Conservation (phyloP, 2,329 filamentous ascomycete species). For the Aulographum hederae region DNA sequence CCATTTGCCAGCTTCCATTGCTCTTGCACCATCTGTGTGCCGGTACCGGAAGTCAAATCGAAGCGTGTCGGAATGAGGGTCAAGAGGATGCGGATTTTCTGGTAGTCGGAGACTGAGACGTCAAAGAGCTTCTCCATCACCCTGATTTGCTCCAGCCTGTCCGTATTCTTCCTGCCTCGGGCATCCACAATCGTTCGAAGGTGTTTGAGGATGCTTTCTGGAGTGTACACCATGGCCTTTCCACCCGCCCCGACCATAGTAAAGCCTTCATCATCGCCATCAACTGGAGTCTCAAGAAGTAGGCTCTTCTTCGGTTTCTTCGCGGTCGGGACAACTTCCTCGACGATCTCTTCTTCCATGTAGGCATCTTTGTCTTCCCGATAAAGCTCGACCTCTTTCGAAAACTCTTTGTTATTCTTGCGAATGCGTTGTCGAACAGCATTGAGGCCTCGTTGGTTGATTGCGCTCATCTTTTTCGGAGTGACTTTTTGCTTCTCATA, state of each 20-base stretch:
- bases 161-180: constrained; percentile 97
- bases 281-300: constrained; percentile 26
- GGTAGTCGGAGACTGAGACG: constrained; percentile 80
- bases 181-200: constrained; percentile 85
- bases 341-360: constrained; percentile 71
- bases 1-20: constrained; percentile 92
- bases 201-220: constrained; percentile 97
- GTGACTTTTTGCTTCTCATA: constrained; percentile 91
- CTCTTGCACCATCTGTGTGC: constrained; percentile 76
- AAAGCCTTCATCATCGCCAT: constrained; percentile 69
- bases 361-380: constrained; percentile 68
- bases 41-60: constrained; percentile 66
- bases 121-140: constrained; percentile 93
- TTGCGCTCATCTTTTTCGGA: constrained; percentile 97
- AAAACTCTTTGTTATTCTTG: constrained; percentile 96
- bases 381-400: constrained; percentile 73
- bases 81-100: constrained; percentile 79
- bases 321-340: constrained; percentile 37
- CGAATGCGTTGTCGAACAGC: constrained; percentile 96
- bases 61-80: constrained; percentile 88
- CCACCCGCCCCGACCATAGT: constrained; percentile 77
- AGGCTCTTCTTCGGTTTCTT: constrained; percentile 31
- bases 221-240: constrained; percentile 77
- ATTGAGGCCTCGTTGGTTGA: constrained; percentile 83
- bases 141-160: constrained; percentile 83